These are phyloP conservation scores for Sicyos edulis DNA, from an alignment of 306 rosid genomes.

Conservation along the genomic window DNA sequence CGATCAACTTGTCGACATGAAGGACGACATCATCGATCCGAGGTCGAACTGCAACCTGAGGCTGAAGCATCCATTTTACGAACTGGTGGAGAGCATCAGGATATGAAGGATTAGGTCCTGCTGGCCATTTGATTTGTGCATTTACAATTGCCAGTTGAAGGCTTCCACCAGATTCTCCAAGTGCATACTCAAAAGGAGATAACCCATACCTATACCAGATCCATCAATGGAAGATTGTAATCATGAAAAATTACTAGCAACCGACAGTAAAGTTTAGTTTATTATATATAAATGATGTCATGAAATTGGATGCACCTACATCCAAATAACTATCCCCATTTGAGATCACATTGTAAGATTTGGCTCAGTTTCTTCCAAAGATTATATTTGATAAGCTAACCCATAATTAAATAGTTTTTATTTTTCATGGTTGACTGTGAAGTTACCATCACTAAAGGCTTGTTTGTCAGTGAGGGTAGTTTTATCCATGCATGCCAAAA, in stretches of 20 bases:
- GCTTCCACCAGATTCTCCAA: slow-evolving; percentile 98
- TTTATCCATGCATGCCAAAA: neutral
- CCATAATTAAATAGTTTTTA: neutral
- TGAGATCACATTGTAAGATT: neutral
- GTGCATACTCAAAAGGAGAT: slow-evolving; percentile 97
- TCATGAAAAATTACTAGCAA: neutral
- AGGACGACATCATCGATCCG: slow-evolving; percentile 73
- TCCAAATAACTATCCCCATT: neutral
- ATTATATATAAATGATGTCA: neutral
- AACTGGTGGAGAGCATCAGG: slow-evolving; percentile 96
- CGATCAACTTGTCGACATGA: slow-evolving; percentile 86
- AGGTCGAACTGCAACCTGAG: slow-evolving; percentile 80
- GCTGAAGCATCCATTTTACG: slow-evolving; percentile 98
- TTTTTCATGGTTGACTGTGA: neutral
- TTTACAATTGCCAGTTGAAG: slow-evolving; percentile 85
- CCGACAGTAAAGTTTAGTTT: neutral
- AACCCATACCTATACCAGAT: slow-evolving; percentile 59
- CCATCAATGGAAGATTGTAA: neutral
- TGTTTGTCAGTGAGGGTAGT: neutral
- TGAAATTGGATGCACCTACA: neutral
- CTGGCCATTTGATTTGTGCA: slow-evolving; percentile 92
- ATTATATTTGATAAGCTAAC: neutral
- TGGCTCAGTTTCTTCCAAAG: neutral
- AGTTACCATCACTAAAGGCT: neutral
- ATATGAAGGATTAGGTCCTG: slow-evolving; percentile 66